Conservation (phyloP, 495 filamentous ascomycete genomes). For the Bathelium albidoporum region DNA sequence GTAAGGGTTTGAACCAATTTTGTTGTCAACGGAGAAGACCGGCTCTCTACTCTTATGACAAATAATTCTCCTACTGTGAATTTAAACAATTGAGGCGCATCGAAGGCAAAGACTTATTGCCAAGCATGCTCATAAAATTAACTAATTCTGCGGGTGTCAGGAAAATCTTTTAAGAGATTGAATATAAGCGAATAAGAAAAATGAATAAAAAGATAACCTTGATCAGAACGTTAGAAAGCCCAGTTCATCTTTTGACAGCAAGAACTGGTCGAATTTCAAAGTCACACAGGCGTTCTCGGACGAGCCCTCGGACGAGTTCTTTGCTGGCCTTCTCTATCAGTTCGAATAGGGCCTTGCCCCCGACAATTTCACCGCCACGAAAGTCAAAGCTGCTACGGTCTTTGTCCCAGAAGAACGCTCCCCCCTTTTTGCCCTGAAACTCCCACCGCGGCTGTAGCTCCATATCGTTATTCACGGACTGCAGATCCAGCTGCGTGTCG, state of each 20-base stretch:
- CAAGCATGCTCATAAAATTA: too few species aligned
- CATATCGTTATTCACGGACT: not conserved
- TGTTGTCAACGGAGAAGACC: too few species aligned
- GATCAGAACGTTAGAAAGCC: too few species aligned
- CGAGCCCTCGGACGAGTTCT: not conserved
- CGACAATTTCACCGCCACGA: not conserved
- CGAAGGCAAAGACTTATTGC: too few species aligned
- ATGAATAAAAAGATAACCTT: too few species aligned
- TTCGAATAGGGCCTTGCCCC: not conserved
- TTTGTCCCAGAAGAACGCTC: not conserved
- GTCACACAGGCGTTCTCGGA: not conserved
- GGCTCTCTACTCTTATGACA: too few species aligned
- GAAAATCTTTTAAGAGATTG: too few species aligned
- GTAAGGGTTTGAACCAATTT: too few species aligned
- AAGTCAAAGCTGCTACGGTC: not conserved
- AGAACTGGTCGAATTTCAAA: not conserved
- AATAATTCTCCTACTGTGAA: too few species aligned
- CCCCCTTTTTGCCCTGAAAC: not conserved
- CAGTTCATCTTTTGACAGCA: not conserved
- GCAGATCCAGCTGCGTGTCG: not conserved
- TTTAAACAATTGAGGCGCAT: too few species aligned
- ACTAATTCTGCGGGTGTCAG: too few species aligned
- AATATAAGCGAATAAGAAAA: too few species aligned
- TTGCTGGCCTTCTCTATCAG: not conserved
- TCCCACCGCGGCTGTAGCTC: not conserved